phyloP scores from a whole-genome alignment of 192 early-diverging fungal species.

The Helicostylum pulchrum region DNA sequence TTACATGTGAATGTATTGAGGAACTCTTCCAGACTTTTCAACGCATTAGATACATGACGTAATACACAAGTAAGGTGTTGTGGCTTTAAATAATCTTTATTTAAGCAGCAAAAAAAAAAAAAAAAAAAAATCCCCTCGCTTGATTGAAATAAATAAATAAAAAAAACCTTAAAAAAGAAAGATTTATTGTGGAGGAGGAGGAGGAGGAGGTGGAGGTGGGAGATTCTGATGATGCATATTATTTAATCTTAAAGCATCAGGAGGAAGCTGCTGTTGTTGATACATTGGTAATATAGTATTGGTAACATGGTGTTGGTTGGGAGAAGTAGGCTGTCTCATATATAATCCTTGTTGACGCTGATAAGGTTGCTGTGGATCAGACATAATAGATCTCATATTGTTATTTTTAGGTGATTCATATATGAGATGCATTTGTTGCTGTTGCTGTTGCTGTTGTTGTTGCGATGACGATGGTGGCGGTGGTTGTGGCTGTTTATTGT shows the following conservation, averaged over 20 bases:
- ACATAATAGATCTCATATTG: not conserved
- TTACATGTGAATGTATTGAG: no score
- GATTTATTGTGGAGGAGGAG: not conserved
- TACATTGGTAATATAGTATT: not conserved
- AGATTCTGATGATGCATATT: not conserved
- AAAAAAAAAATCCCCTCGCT: no score
- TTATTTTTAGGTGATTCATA: not conserved
- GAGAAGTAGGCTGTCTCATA: not conserved
- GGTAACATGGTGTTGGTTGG: not conserved
- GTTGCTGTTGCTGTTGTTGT: not conserved
- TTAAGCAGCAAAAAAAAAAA: not conserved
- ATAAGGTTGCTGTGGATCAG: not conserved
- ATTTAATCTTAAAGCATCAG: not conserved
- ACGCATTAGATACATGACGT: no score
- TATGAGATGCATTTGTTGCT: not conserved
- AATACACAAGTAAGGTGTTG: no score
- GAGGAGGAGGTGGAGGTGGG: no score
- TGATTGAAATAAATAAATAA: no score
- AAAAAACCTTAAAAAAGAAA: no score
- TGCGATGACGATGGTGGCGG: not conserved
- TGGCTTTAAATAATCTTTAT: no score
- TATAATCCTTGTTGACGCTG: not conserved
- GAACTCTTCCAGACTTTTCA: no score
- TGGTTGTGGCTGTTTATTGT: not conserved
- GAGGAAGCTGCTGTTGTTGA: not conserved